Base-by-base conservation (phyloP, 2,329 filamentous ascomycete species). In the Colletotrichum somersetense region DNA sequence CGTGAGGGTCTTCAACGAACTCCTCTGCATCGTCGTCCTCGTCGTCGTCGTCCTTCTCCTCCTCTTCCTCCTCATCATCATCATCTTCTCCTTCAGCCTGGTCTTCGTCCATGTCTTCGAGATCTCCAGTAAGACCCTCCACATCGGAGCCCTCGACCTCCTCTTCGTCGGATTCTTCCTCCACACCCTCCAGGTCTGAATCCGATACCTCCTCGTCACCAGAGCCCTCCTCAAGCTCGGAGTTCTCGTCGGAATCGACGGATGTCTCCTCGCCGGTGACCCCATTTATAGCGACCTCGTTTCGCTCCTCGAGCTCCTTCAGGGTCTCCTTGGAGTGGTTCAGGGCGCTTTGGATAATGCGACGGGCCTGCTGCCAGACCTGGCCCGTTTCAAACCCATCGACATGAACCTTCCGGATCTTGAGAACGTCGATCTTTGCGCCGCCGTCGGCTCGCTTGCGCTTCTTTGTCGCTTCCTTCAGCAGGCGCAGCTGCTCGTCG, bases 281-380 rank as follows among this genome's bases (percentile, higher is more conserved):
- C 23, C 83, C 83, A 18, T 82, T 80, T 77, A 91, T 87, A 16
- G 67, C 65, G 30, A 75, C 46, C 30, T 77, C 78, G 5, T 79
- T 75, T 23, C 84, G 56, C 44, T 85, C 84, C 76, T 88, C 84
- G 42, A 91, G 78, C 74, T 87, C 86, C 62, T 83, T 80, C 20
- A 90, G 78, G 5, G 83, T 78, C 7, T 82, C 80, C 59, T 85
- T 81, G 0, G 87, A 86, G 74, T 88, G 85, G 53, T 83, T 80
- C 57, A 90, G 76, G 14, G 88, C 82, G 58, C 86, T 86, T 16
- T 81, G 88, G 69, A 98, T 91, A 26, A 98, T 94, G 77, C 93
- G 90, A 78, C 91, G 92, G 11, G 94, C 93, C 83, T 99, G 96
- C 81, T 98, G 94, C 93, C 96, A 99, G 55, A 99, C 91, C 82